Evolutionary conservation across 2,329 filamentous ascomycete genomes (phyloP), one percentile per base, ranked within the genome.

Genomic region (Fusarium sacchari): DNA sequence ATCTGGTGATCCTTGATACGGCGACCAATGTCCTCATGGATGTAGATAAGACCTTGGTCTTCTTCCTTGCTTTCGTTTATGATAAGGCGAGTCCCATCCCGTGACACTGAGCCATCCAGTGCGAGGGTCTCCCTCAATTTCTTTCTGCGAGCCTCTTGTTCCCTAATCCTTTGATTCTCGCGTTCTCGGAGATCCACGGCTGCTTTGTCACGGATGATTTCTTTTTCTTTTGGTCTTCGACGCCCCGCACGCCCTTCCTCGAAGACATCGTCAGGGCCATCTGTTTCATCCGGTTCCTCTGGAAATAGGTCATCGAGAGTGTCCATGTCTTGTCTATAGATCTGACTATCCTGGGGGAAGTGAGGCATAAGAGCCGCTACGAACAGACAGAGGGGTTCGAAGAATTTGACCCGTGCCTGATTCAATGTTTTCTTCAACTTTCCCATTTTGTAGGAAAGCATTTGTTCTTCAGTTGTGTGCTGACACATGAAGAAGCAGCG

Each of bases 1-100:
- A 97, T 86, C 78, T 98, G 95, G 80, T 97, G 94, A 14, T 90
- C 86, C 76, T 96, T 96, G 69, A 97, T 93, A 11, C 84, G 85
- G 13, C 76, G 77, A 2, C 89, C 91, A 61, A 96, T 93, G 13
- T 88, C 81, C 1, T 87, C 81, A 73, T 93, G 87, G 57, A 97
- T 82, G 70, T 89, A 92, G 34, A 94, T 88, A 52, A 90, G 85
- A 1, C 86, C 86, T 72, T 92, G 84, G 20, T 88, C 82, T 6
- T 91, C 88, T 26, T 86, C 82, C 77, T 92, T 93, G 34, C 86
- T 86, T 67, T 90, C 87, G 78, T 94, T 94, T 80, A 95, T 88
- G 52, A 92, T 89, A 30, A 93, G 81, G 53, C 86, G 81, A 46
- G 83, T 80, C 72, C 85, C 83, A 77, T 88, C 83, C 79, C 80